Evolutionary conservation across 306 rosid species (phyloP), one percentile per base, ranked within the genome.

Genomic region (Abrus precatorius): DNA sequence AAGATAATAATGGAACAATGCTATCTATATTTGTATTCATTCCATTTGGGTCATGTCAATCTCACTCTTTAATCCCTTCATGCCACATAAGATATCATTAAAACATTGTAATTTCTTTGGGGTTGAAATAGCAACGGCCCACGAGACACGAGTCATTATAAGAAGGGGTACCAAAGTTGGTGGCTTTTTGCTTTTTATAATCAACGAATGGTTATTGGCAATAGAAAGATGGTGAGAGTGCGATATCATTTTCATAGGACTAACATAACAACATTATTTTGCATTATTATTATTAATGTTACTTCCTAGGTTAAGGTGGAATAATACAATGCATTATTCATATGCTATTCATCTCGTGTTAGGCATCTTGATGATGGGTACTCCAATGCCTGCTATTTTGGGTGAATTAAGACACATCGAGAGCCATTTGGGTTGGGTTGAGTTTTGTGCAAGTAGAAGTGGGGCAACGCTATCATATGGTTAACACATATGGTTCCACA

Each of bases 31-130:
- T 54, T 14, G 75, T 49, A 47, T 72, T 72, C 69, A 47, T 72
- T 72, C 69, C 44, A 41, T 43, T 29, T 43, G 43, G 27, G 54
- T 74, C 68, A 74, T 11, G 55, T 41, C 78, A 74, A 28, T 28
- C 41, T 73, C 53, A 57, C 10, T 34, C 20, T n/a, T n/a, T 32
- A 55, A 52, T 10, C 34, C 48, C 12, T 72, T 34, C 53, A 13
- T 2, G 28, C 40, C 11, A 12, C 41, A 32, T 71, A 8, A 20
- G 62, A 14, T n/a, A 4, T 8, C 30, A 49, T 72, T 72, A 47
- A 69, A 69, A 20, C 20, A 47, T 13, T 33, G 62, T 11, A 44
- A 54, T 71, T n/a, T 71, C 47, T 2, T 13, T 30, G 49, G 7
- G 9, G n/a, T 5, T 3, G 5, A 52, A 54, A 32, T 9, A 32